phyloP scores from a whole-genome alignment of 2,329 filamentous ascomycete genomes.

The Metarhizium rileyi region DNA sequence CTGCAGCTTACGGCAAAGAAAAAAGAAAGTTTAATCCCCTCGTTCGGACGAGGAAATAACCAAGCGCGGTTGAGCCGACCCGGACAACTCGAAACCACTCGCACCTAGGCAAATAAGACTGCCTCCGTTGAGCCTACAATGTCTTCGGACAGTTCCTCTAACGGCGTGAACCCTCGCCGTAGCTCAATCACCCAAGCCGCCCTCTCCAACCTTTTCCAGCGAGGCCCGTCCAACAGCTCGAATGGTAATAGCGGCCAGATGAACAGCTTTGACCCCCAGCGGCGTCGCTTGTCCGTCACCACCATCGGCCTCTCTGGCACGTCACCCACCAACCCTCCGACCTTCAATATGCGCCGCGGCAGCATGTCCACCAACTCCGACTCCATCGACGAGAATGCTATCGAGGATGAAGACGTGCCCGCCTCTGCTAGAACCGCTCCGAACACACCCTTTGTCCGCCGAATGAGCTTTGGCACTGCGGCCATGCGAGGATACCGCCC shows the following conservation, averaged over 20 bases:
- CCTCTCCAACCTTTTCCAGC: constrained; percentile 48
- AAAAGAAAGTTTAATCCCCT: background rate
- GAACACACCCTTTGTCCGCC: constrained; percentile 66
- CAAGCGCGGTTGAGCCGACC: background rate
- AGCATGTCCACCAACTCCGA: constrained; percentile 63
- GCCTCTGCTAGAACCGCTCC: constrained; percentile 46
- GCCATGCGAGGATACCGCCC: constrained; percentile 50
- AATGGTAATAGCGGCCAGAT: constrained; percentile 29
- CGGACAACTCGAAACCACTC: background rate
- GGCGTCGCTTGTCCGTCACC: constrained; percentile 64
- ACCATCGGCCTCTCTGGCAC: constrained; percentile 65
- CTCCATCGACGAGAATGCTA: constrained; percentile 61
- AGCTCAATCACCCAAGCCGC: constrained; percentile 48
- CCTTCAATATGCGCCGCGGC: constrained; percentile 47
- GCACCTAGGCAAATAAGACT: background rate
- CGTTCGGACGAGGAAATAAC: no score
- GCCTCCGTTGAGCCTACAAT: constrained; percentile 15
- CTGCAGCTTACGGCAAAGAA: background rate
- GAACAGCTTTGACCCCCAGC: constrained; percentile 43
- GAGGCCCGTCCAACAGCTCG: constrained; percentile 38
- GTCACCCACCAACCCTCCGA: constrained; percentile 47
- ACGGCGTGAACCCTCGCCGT: constrained; percentile 37
- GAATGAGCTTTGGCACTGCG: constrained; percentile 83
- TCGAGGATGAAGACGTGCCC: constrained; percentile 58
- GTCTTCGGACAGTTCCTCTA: constrained; percentile 25